Evolutionary conservation across 768 basidiomycete genomes (phyloP).

Genomic region (Russula sp.): DNA sequence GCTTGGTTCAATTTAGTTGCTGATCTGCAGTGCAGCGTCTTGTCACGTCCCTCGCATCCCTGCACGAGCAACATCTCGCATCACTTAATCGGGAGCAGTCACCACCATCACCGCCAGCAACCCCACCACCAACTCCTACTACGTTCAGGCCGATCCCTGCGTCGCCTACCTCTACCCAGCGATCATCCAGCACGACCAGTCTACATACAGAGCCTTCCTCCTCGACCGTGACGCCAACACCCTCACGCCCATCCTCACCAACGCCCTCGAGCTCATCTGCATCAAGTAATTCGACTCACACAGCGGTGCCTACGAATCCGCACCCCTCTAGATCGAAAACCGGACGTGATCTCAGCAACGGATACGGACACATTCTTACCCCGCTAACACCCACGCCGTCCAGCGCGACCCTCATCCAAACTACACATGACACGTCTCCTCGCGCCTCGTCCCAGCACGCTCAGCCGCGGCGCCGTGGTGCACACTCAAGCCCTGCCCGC

Average conservation of each 20-base stretch:
- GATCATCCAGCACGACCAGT: background rate
- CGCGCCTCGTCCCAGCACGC: background rate
- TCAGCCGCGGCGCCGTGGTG: background rate
- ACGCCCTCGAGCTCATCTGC: slow-evolving; percentile 14
- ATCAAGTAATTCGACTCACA: slow-evolving; percentile 21
- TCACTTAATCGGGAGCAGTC: background rate
- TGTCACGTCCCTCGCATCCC: slow-evolving; percentile 2
- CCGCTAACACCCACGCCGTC: slow-evolving; percentile 8
- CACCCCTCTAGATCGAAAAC: background rate
- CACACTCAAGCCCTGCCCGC: background rate
- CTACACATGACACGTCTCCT: background rate
- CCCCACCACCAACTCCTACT: background rate
- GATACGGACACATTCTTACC: background rate
- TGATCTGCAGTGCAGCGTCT: slow-evolving; percentile 10
- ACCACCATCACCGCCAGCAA: background rate
- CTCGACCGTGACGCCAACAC: slow-evolving; percentile 13
- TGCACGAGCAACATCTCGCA: slow-evolving; percentile 14
- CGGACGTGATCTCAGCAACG: background rate
- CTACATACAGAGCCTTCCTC: background rate
- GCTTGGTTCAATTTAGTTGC: slow-evolving; percentile 20
- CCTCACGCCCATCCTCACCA: slow-evolving; percentile 21
- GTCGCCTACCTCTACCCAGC: background rate
- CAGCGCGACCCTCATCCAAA: background rate
- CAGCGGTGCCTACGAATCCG: slow-evolving; percentile 18
- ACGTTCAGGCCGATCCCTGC: background rate